A percentile compares a stretch with the other conserved stretches of the same genome.
Evolutionary conservation across 139 green algal species (phyloP).

Genomic region (Mesotaenium endlicherianum): DNA sequence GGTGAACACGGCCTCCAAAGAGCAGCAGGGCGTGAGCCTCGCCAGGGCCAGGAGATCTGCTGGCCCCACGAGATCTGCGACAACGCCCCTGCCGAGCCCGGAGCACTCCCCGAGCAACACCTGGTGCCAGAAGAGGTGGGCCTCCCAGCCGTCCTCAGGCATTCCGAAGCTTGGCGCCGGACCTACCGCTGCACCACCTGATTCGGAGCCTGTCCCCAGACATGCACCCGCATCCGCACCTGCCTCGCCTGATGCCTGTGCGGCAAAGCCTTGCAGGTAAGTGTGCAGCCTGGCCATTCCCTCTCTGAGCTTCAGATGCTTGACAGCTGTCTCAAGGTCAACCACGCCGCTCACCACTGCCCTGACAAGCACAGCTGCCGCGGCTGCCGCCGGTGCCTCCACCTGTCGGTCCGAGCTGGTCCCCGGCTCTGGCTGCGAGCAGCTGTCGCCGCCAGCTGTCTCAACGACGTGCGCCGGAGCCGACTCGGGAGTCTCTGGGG

Average conservation of each 20-base stretch:
- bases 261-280: no score
- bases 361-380: neutral
- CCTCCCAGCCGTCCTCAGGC: no score
- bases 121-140: neutral
- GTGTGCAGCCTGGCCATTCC: no score
- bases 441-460: no score
- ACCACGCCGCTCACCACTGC: neutral
- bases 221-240: no score
- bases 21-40: neutral
- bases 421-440: no score
- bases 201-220: no score
- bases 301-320: slow-evolving; percentile 8
- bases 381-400: neutral
- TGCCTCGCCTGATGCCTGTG: no score
- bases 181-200: no score
- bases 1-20: neutral
- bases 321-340: neutral
- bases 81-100: neutral
- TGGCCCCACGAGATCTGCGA: neutral
- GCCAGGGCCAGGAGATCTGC: neutral
- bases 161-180: no score
- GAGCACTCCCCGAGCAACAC: neutral
- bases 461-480: no score
- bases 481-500: slow-evolving; percentile 14
- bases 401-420: neutral